Percentiles rank a stretch among this genome's conserved stretches.
Conservation (phyloP, 1,284 basidiomycete species). For the Thecaphora thlaspeos region DNA sequence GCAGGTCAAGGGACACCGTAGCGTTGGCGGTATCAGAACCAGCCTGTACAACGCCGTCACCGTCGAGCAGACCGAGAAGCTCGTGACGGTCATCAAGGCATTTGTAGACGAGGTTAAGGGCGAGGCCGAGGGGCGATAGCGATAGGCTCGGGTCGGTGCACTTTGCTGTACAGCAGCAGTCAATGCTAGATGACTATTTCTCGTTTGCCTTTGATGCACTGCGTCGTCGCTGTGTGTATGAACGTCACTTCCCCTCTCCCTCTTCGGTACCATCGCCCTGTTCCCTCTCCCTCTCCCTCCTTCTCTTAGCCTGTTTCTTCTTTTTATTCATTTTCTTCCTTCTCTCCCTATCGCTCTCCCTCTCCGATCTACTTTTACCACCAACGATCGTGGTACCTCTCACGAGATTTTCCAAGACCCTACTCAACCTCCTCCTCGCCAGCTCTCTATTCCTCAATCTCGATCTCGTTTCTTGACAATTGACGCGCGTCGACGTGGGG, state of each 20-base stretch:
- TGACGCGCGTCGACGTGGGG: slow-evolving; percentile 46
- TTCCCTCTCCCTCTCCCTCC: slow-evolving; percentile 9
- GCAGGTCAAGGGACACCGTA: slow-evolving; percentile 49
- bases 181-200: too few relatives aligned
- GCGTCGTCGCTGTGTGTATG: too few relatives aligned
- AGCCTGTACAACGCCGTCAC: slow-evolving; percentile 94
- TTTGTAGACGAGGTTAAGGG: slow-evolving; percentile 50
- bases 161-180: too few relatives aligned
- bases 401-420: slow-evolving; percentile 41
- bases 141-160: too few relatives aligned
- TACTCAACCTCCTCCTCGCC: slow-evolving; percentile 42
- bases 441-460: slow-evolving; percentile 43
- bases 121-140: not conserved
- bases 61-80: slow-evolving; percentile 67
- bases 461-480: slow-evolving; percentile 46
- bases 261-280: too few relatives aligned
- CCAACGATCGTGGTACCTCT: slow-evolving; percentile 10
- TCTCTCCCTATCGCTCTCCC: slow-evolving; percentile 31
- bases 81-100: slow-evolving; percentile 62
- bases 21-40: slow-evolving; percentile 69
- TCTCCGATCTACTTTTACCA: too few relatives aligned
- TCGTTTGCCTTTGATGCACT: too few relatives aligned
- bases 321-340: slow-evolving; percentile 39
- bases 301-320: slow-evolving; percentile 40
- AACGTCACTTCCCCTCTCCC: too few relatives aligned